Evolutionary conservation across 192 early-diverging fungal species (phyloP), one percentile per base, ranked within the genome.

Genomic region (Geranomyces variabilis): DNA sequence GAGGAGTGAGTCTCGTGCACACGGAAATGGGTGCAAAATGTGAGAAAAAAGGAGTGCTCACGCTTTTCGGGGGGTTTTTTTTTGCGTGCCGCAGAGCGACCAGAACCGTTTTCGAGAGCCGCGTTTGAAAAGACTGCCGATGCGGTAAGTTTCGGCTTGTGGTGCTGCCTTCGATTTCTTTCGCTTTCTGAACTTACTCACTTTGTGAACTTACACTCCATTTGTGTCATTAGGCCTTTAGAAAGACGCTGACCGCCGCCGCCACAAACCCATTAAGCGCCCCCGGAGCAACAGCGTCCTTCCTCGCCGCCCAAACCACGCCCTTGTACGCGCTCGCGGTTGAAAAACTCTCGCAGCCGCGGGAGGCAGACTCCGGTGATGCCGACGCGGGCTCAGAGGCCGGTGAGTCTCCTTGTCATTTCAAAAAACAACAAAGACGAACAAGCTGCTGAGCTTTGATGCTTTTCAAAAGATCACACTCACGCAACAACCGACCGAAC

Each of bases 91-190:
- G 58, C 46, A 74, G 72, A 41, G 47, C 4, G 72, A 46, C 67
- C 72, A 9, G 55, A 74, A 2, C 28, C 65, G 17, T 67, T 74
- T 47, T 15, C 24, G 30, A 8, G 24, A 28, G 36, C 48, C 30
- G 41, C 15, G 19, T 74, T 74, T 30, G 29, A 14, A 21, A 67
- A 43, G 43, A 33, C 24, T 15, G 33, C 48, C 3, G 64, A 74
- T 67, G 63, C 49, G 65, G 72, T 74, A 66, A 1, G 41, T 60
- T 24, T 1, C 14, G 31, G n/a, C 55, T 62, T n/a, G 24, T 60
- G 29, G 14, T 21, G 21, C 8, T 6, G 7, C 21, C 2, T 60
- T 53, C 68, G 1, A 2, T 53, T 21, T 43, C 15, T 36, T 15
- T 22, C 24, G 9, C 61, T n/a, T n/a, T n/a, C n/a, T n/a, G n/a